phyloP scores from a whole-genome alignment of 2,329 filamentous ascomycete genomes.

The Fusarium nisikadoi region DNA sequence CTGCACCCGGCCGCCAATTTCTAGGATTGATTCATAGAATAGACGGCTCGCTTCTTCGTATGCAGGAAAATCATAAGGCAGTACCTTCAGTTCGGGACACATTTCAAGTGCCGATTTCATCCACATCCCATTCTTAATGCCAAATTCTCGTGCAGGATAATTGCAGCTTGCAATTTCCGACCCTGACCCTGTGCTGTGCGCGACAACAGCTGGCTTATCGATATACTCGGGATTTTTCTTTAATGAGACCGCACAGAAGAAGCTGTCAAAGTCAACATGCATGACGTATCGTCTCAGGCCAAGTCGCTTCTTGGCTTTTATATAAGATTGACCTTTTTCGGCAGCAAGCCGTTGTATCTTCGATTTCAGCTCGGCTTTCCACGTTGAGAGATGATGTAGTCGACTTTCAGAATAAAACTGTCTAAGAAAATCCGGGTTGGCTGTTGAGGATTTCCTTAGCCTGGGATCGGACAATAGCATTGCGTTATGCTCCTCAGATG shows the following conservation, averaged over 20 bases:
- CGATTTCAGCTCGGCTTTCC: slow-evolving; percentile 95
- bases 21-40: slow-evolving; percentile 88
- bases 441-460: slow-evolving; percentile 87
- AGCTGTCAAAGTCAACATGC: slow-evolving; percentile 98
- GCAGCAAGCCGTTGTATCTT: slow-evolving; percentile 83
- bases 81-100: slow-evolving; percentile 85
- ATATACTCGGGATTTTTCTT: slow-evolving; percentile 79
- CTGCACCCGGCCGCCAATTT: slow-evolving; percentile 84
- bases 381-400: slow-evolving; percentile 92
- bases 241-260: slow-evolving; percentile 92
- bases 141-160: slow-evolving; percentile 86
- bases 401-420: slow-evolving; percentile 97
- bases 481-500: slow-evolving; percentile 93
- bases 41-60: slow-evolving; percentile 91
- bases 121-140: slow-evolving; percentile 99
- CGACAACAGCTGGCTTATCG: slow-evolving; percentile 87
- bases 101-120: slow-evolving; percentile 89
- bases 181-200: slow-evolving; percentile 84
- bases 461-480: slow-evolving; percentile 84
- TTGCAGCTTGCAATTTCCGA: slow-evolving; percentile 99
- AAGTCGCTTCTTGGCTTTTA: slow-evolving; percentile 62
- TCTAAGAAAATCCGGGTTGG: slow-evolving; percentile 91
- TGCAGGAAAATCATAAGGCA: slow-evolving; percentile 95
- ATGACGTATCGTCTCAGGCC: slow-evolving; percentile 84
- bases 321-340: slow-evolving; percentile 66